A percentile compares a stretch with the other conserved stretches of the same genome.
These are phyloP conservation scores for Neovahlkampfia damariscottae DNA, from an alignment of 78 protist genomes.

Conservation along the genomic window DNA sequence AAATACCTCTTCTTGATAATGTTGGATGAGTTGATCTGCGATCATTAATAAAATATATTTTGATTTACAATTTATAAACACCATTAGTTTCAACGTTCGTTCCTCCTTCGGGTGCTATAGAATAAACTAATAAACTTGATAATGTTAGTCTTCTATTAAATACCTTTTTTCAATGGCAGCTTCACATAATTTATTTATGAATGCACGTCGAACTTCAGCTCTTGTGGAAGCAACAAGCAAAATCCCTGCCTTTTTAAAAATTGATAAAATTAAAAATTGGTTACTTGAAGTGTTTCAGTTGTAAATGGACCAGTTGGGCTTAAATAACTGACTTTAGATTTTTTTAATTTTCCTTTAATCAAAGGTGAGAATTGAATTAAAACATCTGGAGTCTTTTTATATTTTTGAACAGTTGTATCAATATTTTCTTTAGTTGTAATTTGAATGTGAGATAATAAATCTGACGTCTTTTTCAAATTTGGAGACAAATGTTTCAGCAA, in stretches of 20 bases:
- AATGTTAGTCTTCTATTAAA: too few relatives aligned
- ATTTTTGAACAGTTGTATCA: neutral
- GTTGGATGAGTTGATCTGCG: constrained; percentile 15
- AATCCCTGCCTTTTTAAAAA: neutral
- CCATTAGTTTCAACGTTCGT: neutral
- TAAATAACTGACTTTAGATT: neutral
- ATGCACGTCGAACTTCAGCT: neutral
- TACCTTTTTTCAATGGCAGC: neutral
- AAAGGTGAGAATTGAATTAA: neutral
- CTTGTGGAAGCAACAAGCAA: constrained; percentile 1
- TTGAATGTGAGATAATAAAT: neutral
- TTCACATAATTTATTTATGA: neutral
- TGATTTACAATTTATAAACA: neutral
- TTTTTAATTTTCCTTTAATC: neutral
- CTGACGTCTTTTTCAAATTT: neutral
- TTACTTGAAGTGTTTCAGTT: too few relatives aligned
- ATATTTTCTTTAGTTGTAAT: neutral
- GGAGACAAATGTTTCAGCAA: neutral
- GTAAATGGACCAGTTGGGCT: too few relatives aligned
- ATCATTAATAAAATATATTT: too few relatives aligned
- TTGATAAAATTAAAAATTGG: neutral
- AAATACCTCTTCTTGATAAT: neutral
- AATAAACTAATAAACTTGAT: neutral
- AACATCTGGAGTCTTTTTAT: neutral
- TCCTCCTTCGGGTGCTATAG: constrained; percentile 5